Base-by-base conservation (phyloP, 1,139 yeast species). In the Eremothecium cymbalariae region DNA sequence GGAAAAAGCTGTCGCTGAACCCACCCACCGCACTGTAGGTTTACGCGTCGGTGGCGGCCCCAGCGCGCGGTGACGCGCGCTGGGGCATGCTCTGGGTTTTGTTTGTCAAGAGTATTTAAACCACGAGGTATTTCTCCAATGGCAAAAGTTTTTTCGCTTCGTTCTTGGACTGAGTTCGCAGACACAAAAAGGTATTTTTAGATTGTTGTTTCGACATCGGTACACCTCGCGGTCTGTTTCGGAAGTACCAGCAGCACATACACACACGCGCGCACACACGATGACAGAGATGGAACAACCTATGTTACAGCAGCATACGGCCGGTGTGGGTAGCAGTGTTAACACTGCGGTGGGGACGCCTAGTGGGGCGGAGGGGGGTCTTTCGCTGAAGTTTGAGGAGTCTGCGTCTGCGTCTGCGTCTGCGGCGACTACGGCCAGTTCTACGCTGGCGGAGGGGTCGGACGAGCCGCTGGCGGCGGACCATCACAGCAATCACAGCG, bases 391-490 rank as follows among this genome's bases (percentile, higher is more conserved):
- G 28, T 18, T 8, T 9, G 23, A 21, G 24, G 28, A 12, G n/a
- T 19, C 21, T 9, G 14, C 17, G 30, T 27, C 30, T 27, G 30
- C 28, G n/a, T 19, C 21, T 9, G 14, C 17, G 30, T 27, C 30
- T 27, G 30, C 19, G 21, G 14, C 21, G n/a, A 27, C 30, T 8
- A 27, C 30, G 30, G 30, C 30, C n/a, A 27, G 30, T 14, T 27
- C 30, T 16, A 27, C 30, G 30, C 30, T 27, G 30, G 30, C 30
- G 21, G 30, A 27, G 19, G 30, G 30, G 28, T 15, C 28, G 28
- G 28, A 17, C 32, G 24, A 34, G 8, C 28, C 27, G 18, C 28
- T 27, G 9, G 28, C 33, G 24, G 37, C 9, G 28, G 28, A 25
- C 5, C 15, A 15, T 16, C 8, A 19, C 9, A 19, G 8, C 9